Evolutionary conservation across 1,284 basidiomycete genomes (phyloP).

Genomic region (Golubevia pallescens): DNA sequence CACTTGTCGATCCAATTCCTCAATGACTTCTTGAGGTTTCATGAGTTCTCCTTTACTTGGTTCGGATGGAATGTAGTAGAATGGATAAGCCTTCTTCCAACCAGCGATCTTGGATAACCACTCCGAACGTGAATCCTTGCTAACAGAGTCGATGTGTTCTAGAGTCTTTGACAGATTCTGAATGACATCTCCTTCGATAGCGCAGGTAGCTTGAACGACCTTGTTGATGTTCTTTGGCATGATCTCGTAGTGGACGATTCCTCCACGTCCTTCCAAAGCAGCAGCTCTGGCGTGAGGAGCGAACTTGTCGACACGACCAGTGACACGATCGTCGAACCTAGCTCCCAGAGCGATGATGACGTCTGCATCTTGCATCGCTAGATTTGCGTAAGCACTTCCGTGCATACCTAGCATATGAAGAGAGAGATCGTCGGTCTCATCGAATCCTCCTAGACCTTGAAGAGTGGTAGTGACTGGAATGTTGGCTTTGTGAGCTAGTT

Average conservation of each 20-base stretch:
- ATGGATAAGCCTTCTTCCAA: slow-evolving; percentile 91
- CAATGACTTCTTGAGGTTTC: slow-evolving; percentile 96
- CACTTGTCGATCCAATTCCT: slow-evolving; percentile 79
- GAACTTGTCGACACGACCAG: slow-evolving; percentile 86
- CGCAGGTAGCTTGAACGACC: slow-evolving; percentile 91
- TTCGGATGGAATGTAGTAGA: slow-evolving; percentile 78
- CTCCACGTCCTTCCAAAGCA: slow-evolving; percentile 82
- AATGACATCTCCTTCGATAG: slow-evolving; percentile 90
- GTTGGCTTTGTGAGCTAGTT: slow-evolving; percentile 82
- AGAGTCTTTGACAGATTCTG: slow-evolving; percentile 81
- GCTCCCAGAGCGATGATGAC: slow-evolving; percentile 95
- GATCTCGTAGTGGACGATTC: slow-evolving; percentile 99
- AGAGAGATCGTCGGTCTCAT: slow-evolving; percentile 82
- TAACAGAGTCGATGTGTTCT: slow-evolving; percentile 71
- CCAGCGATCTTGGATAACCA: slow-evolving; percentile 83
- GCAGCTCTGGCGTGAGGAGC: slow-evolving; percentile 89
- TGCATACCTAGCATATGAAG: slow-evolving; percentile 99
- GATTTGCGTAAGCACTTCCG: slow-evolving; percentile 93
- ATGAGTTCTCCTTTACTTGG: slow-evolving; percentile 72
- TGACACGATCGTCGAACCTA: slow-evolving; percentile 97
- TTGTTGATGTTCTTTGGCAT: slow-evolving; percentile 99
- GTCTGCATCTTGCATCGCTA: slow-evolving; percentile 96
- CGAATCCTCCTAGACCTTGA: slow-evolving; percentile 92
- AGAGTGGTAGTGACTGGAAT: slow-evolving; percentile 97
- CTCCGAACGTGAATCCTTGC: slow-evolving; percentile 67